Evolutionary conservation across 169 alveolate genomes (phyloP).

Genomic region (Eimeria falciformis): DNA sequence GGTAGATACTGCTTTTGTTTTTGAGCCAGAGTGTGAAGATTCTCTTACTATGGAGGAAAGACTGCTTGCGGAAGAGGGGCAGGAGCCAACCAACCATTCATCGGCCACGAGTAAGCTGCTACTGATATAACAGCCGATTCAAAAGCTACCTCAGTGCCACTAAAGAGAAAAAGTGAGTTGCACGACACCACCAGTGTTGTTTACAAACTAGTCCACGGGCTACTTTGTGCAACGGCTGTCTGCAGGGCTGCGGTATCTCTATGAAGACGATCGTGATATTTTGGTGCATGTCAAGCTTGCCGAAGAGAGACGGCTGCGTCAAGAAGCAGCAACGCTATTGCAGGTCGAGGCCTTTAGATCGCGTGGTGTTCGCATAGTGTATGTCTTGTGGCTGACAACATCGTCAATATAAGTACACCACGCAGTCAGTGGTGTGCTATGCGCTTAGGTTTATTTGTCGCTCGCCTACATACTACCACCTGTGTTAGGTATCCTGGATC

Average conservation of each 20-base stretch:
- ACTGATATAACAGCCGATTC: background rate
- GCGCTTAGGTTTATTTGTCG: too few relatives aligned
- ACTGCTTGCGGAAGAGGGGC: constrained; percentile 26
- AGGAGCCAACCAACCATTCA: background rate
- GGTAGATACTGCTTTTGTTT: constrained; percentile 41
- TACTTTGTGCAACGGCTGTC: background rate
- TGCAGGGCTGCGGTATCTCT: constrained; percentile 13
- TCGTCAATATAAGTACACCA: too few relatives aligned
- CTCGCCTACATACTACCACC: too few relatives aligned
- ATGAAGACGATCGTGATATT: constrained; percentile 45
- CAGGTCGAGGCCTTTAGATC: constrained; percentile 56
- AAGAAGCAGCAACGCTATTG: background rate
- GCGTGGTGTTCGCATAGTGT: constrained; percentile 63
- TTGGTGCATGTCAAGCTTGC: background rate
- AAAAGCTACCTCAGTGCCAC: background rate
- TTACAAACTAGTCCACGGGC: background rate
- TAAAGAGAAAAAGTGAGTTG: too few relatives aligned
- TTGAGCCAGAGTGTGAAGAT: constrained; percentile 43
- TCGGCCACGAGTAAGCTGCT: constrained; percentile 1
- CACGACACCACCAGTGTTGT: too few relatives aligned
- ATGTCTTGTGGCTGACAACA: too few relatives aligned
- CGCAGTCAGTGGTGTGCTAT: too few relatives aligned
- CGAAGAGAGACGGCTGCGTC: background rate
- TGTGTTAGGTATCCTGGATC: too few relatives aligned
- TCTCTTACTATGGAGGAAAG: background rate